phyloP scores from a whole-genome alignment of 2,329 filamentous ascomycete genomes.

The Alternaria consortialis region DNA sequence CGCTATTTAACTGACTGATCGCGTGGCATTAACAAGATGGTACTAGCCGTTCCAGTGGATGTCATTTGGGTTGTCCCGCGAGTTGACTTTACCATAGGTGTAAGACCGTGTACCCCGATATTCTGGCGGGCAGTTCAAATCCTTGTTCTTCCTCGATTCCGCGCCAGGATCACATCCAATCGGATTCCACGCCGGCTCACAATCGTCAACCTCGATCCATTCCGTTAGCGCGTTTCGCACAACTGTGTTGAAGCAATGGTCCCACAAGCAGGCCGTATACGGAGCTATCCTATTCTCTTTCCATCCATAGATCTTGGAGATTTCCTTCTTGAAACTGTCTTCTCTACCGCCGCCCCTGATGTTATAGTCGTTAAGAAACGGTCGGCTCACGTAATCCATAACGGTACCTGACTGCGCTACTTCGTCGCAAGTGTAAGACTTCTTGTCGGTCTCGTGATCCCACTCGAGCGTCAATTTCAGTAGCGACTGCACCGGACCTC shows the following conservation, averaged over 20 bases:
- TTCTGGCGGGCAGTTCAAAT: neutral
- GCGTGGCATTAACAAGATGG: rapidly evolving
- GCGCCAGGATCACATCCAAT: neutral
- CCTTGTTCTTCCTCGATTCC: neutral
- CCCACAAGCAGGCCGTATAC: neutral
- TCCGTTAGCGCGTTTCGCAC: neutral
- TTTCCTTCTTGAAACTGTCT: neutral
- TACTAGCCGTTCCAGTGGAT: neutral
- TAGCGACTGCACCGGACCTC: slow-evolving; percentile 5
- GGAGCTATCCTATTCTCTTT: neutral
- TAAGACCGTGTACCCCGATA: neutral
- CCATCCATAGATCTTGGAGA: neutral
- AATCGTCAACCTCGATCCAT: neutral
- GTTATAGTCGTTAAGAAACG: neutral
- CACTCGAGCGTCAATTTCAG: slow-evolving; percentile 5
- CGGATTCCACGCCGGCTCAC: neutral
- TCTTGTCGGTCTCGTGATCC: neutral
- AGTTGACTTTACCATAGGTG: neutral
- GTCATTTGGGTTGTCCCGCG: neutral
- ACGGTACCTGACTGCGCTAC: neutral
- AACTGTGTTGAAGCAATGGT: neutral
- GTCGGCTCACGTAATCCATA: neutral
- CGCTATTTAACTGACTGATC: neutral
- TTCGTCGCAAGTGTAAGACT: neutral
- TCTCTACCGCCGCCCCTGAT: neutral